Conservation (phyloP, 1,284 basidiomycete species). For the Ceratobasidium sp. region DNA sequence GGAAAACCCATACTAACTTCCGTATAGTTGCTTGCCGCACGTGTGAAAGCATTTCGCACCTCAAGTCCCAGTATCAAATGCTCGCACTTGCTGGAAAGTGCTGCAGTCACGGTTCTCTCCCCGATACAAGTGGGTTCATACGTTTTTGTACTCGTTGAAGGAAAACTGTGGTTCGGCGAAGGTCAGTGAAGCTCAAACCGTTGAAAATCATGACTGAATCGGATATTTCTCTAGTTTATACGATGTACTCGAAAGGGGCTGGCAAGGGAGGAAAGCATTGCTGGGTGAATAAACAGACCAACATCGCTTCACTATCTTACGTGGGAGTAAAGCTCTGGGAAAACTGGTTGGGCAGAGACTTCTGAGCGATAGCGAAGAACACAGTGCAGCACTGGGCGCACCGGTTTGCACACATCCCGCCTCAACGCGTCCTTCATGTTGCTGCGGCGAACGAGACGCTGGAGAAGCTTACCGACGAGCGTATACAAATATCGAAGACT, state of each 20-base stretch:
- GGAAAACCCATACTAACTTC: not conserved
- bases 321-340: not conserved
- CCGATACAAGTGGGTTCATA: not conserved
- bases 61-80: not conserved
- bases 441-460: not conserved
- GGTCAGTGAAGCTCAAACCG: too few relatives aligned
- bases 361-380: not conserved
- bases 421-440: not conserved
- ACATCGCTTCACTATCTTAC: not conserved
- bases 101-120: not conserved
- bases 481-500: not conserved
- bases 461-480: not conserved
- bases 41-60: not conserved
- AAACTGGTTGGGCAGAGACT: not conserved
- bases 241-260: constrained; percentile 4
- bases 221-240: not conserved
- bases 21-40: not conserved
- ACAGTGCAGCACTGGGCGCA: not conserved
- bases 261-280: not conserved
- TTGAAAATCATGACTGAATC: too few relatives aligned
- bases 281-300: not conserved
- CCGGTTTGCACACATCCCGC: not conserved
- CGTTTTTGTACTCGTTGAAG: not conserved
- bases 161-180: constrained; percentile 1
- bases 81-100: not conserved